Conservation (phyloP, 306 rosid species). For the Vigna nakashimae region DNA sequence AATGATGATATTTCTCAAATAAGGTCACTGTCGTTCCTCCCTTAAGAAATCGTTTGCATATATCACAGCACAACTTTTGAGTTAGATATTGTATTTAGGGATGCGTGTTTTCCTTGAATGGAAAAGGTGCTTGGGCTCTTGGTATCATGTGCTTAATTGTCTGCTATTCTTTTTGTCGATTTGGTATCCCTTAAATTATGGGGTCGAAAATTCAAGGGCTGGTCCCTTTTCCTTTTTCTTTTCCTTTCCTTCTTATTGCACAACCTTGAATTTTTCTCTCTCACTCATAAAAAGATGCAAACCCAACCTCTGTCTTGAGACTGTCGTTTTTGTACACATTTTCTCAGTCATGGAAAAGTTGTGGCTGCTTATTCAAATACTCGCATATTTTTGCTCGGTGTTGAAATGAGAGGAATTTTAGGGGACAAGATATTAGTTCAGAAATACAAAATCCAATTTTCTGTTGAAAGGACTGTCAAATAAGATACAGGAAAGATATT, state of each 20-base stretch:
- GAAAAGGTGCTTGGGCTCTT: not conserved
- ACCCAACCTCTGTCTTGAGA: conserved; percentile 5
- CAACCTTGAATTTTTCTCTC: not conserved
- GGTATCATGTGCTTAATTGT: conserved; percentile 15
- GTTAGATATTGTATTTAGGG: conserved; percentile 24
- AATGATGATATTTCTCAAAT: conserved; percentile 41
- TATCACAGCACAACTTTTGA: not conserved
- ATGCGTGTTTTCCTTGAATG: conserved; percentile 39
- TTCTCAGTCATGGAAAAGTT: conserved; percentile 1
- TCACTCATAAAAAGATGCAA: conserved; percentile 1
- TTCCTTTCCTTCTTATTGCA: no score
- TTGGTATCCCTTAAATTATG: conserved; percentile 3
- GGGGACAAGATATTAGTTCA: no score
- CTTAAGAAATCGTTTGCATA: not conserved
- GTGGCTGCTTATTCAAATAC: no score
- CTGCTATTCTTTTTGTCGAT: conserved; percentile 3
- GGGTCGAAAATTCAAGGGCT: conserved; percentile 3
- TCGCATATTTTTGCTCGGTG: not conserved
- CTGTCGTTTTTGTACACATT: not conserved
- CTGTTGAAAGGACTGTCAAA: no score
- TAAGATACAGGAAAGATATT: no score
- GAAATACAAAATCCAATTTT: no score
- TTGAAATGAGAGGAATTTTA: not conserved
- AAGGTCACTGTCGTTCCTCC: conserved; percentile 30
- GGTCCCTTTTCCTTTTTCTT: not conserved